A percentile compares a stretch with the other conserved stretches of the same genome.
These are phyloP conservation scores for Stephania yunnanensis DNA, from an alignment of 164 flowering plant species.

Conservation along the genomic window DNA sequence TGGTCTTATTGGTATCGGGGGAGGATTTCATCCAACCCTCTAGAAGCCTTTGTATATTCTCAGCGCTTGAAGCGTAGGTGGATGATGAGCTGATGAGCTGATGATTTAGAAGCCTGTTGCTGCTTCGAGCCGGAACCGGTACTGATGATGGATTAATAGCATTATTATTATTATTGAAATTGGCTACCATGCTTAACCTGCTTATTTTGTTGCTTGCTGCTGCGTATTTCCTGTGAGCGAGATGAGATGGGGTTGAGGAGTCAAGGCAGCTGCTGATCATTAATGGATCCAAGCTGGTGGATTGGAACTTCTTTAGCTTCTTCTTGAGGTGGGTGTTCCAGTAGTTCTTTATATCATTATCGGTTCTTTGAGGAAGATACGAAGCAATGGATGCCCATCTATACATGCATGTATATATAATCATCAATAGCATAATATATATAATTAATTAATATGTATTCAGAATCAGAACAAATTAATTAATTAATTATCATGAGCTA, in stretches of 20 bases:
- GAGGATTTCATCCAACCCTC: slow-evolving; percentile 90
- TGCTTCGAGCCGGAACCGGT: too few relatives aligned
- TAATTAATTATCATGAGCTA: too few relatives aligned
- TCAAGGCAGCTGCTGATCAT: background rate
- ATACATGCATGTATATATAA: background rate
- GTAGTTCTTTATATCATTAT: slow-evolving; percentile 87
- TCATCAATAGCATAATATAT: too few relatives aligned
- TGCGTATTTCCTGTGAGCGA: slow-evolving; percentile 16
- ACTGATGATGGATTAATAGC: too few relatives aligned
- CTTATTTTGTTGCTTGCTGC: slow-evolving; percentile 9
- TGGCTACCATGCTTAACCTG: background rate
- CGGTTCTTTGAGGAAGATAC: slow-evolving; percentile 89
- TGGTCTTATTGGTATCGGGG: slow-evolving; percentile 19
- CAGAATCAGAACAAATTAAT: too few relatives aligned
- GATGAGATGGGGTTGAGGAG: slow-evolving; percentile 14
- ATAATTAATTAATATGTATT: too few relatives aligned
- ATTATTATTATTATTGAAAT: too few relatives aligned
- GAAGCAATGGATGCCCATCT: slow-evolving; percentile 99
- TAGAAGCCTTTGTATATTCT: slow-evolving; percentile 77
- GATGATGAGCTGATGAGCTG: slow-evolving; percentile 19
- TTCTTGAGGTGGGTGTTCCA: slow-evolving; percentile 96
- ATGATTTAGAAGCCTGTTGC: background rate
- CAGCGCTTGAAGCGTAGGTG: slow-evolving; percentile 77
- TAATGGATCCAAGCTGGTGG: slow-evolving; percentile 28
- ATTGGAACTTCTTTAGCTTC: slow-evolving; percentile 64